Percentiles rank a stretch among this genome's conserved stretches.
Evolutionary conservation across 805 yeast genomes (phyloP).

Genomic region (Candida loeiensis): DNA sequence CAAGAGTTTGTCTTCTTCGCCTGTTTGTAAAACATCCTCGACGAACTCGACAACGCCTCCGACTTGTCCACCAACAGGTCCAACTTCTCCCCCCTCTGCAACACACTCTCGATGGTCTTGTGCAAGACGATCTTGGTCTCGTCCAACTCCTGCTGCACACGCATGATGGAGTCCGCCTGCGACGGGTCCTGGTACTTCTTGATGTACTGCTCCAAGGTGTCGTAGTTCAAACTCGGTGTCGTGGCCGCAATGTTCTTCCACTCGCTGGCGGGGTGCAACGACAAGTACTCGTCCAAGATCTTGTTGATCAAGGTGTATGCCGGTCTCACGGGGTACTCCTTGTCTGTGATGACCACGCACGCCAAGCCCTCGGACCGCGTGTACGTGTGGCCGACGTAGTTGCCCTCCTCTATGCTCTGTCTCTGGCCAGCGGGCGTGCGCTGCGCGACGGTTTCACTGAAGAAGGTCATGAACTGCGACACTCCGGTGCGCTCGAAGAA

Average conservation of each 20-base stretch:
- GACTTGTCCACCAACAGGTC: slow-evolving; percentile 94
- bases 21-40: slow-evolving; percentile 93
- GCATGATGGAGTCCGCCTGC: slow-evolving; percentile 95
- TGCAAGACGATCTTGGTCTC: slow-evolving; percentile 96
- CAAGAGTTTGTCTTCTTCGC: slow-evolving; percentile 69
- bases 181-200: slow-evolving; percentile 91
- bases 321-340: slow-evolving; percentile 95
- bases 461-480: slow-evolving; percentile 91
- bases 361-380: slow-evolving; percentile 87
- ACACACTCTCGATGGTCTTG: slow-evolving; percentile 89
- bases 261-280: slow-evolving; percentile 70
- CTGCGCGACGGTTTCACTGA: slow-evolving; percentile 83
- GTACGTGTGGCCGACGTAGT: slow-evolving; percentile 88
- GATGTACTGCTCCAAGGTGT: slow-evolving; percentile 65
- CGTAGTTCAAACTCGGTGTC: slow-evolving; percentile 46
- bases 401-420: slow-evolving; percentile 90
- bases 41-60: slow-evolving; percentile 82
- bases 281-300: slow-evolving; percentile 82
- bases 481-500: slow-evolving; percentile 83
- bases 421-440: slow-evolving; percentile 88
- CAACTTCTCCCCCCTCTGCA: slow-evolving; percentile 94
- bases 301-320: slow-evolving; percentile 92
- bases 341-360: slow-evolving; percentile 88
- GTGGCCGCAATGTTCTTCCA: slow-evolving; percentile 56
- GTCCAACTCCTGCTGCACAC: slow-evolving; percentile 95